Evolutionary conservation across 2,329 filamentous ascomycete species (phyloP), one percentile per base, ranked within the genome.

Genomic region (Colletotrichum spinosum): DNA sequence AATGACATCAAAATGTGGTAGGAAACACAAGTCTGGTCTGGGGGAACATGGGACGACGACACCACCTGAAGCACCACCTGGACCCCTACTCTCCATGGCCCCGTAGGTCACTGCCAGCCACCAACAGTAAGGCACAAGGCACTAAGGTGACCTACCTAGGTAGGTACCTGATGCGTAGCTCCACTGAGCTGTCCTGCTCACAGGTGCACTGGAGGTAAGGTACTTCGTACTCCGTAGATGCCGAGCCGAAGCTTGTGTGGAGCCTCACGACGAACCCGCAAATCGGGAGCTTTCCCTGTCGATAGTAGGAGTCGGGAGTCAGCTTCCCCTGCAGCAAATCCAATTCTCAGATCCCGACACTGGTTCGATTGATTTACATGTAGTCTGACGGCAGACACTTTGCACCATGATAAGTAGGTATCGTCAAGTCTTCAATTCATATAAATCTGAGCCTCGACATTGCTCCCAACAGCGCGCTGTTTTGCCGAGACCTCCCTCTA

Each of bases 401-500:
- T 25, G 4, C 25, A 25, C 25, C 46, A 10, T 10, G 3, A 11
- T 15, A 46, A 15, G 44, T 46, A 8, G 44, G n/a, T 3, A 42
- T 56, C 46, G 42, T 65, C 39, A 46, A 12, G 34, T 55, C 62
- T 62, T 57, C 37, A 12, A 56, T 62, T 65, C 52, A 49, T 35
- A 34, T 33, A 3, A 53, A 11, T 53, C 52, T 56, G 48, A 53
- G 4, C 4, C 25, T 25, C 25, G 25, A 13, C n/a, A 41, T 57
- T 57, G 41, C 10, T 63, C 34, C 58, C 58, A 66, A 66, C 63
- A 48, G 52, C 58, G 51, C 25, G 25, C 25, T 25, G 25, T 25
- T 17, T 37, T 52, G 63, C 58, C 62, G 42, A 49, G 17, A 17
- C 3, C 4, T 25, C 25, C 25, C 25, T 25, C 4, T 25, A 25